A percentile compares a stretch with the other conserved stretches of the same genome.
Evolutionary conservation across 352 stramenopile species (phyloP).

Genomic region (Phytophthora macrochlamydospora): DNA sequence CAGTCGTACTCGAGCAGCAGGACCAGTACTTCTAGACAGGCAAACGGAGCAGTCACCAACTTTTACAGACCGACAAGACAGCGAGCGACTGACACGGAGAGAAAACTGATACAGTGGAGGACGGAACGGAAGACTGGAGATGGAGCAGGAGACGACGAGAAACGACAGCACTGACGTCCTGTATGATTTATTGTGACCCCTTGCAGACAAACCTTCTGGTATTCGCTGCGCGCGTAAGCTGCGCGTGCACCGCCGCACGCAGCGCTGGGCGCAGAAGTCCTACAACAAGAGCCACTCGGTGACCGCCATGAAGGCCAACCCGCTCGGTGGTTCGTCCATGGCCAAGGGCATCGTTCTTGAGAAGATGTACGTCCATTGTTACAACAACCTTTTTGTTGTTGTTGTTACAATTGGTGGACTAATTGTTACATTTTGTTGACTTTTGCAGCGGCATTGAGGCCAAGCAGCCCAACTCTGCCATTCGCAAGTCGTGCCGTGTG

Average conservation of each 20-base stretch:
- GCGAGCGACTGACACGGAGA: neutral
- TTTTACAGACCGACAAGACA: too few species aligned
- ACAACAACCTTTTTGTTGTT: neutral
- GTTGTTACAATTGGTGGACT: neutral
- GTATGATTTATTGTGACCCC: slow-evolving; percentile 2
- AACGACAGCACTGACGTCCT: neutral
- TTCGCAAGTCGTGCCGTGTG: slow-evolving; percentile 99
- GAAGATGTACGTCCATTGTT: slow-evolving; percentile 93
- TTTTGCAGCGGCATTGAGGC: slow-evolving; percentile 97
- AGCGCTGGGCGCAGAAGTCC: slow-evolving; percentile 98
- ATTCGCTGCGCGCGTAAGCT: slow-evolving; percentile 99
- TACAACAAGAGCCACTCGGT: slow-evolving; percentile 99
- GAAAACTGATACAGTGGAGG: neutral
- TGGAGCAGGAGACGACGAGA: neutral
- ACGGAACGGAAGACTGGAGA: neutral
- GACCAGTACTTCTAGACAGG: neutral
- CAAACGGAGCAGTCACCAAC: neutral
- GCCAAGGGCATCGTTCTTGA: slow-evolving; percentile 99
- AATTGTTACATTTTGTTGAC: slow-evolving; percentile 8
- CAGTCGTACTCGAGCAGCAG: too few species aligned
- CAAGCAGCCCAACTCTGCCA: slow-evolving; percentile 99
- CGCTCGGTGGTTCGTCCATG: slow-evolving; percentile 99
- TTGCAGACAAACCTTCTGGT: slow-evolving; percentile 97
- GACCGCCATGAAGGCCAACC: slow-evolving; percentile 99
- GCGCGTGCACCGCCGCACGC: slow-evolving; percentile 96